phyloP scores from a whole-genome alignment of 768 basidiomycete genomes.

The Mycena rosella region DNA sequence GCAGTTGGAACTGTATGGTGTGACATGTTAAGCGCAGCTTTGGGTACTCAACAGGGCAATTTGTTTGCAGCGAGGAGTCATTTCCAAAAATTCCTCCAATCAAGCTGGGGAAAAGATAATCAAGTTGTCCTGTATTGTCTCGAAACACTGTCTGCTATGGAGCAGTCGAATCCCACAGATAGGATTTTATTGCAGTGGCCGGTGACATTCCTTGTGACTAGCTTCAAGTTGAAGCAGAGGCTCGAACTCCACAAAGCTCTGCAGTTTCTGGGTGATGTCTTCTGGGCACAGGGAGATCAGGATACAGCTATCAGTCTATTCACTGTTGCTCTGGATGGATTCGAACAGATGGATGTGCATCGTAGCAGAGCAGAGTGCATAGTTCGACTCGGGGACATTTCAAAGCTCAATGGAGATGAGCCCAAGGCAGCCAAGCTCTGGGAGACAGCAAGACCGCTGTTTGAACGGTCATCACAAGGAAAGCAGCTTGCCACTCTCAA shows the following conservation, averaged over 20 bases:
- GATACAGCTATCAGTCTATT: neutral
- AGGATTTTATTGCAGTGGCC: neutral
- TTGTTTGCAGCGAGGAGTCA: neutral
- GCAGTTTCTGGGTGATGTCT: neutral
- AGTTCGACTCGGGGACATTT: too few species aligned
- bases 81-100: neutral
- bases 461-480: too few species aligned
- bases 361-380: neutral
- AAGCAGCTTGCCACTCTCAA: neutral
- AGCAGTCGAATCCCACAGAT: neutral
- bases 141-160: neutral
- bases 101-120: neutral
- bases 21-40: neutral
- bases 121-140: neutral
- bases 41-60: neutral
- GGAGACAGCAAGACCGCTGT: too few species aligned
- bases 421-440: too few species aligned
- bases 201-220: neutral
- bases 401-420: too few species aligned
- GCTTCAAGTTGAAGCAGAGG: neutral
- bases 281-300: neutral
- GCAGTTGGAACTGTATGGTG: neutral
- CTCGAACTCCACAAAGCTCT: neutral
- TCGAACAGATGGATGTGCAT: neutral
- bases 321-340: neutral